Evolutionary conservation across 2,329 filamentous ascomycete genomes (phyloP).

Genomic region (Emergomyces orientalis): DNA sequence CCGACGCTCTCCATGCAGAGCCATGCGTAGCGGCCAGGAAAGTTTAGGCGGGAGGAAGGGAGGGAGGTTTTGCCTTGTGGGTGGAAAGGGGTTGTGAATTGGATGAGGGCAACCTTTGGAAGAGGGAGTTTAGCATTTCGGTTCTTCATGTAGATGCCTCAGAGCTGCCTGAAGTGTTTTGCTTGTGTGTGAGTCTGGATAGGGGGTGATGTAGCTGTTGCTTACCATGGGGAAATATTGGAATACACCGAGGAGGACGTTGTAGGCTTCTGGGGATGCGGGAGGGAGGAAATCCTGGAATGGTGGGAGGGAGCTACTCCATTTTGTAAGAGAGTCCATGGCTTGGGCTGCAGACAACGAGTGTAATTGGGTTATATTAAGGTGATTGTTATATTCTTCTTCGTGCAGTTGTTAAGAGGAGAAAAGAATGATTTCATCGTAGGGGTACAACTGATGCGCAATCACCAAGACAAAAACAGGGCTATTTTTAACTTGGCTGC

Average conservation of each 20-base stretch:
- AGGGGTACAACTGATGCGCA: no score
- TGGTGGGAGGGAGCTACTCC: conserved; percentile 20
- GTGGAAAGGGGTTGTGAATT: conserved; percentile 74
- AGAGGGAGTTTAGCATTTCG: neutral
- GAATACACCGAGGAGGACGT: conserved; percentile 28
- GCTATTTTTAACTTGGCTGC: no score
- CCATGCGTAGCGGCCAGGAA: conserved; percentile 86
- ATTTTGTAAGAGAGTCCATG: conserved; percentile 18
- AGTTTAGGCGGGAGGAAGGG: conserved; percentile 56
- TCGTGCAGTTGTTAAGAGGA: neutral
- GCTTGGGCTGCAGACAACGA: neutral
- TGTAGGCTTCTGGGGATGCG: conserved; percentile 33
- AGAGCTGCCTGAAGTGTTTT: neutral
- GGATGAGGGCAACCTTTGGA: conserved; percentile 57
- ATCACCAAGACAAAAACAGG: no score
- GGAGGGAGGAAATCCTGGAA: conserved; percentile 27
- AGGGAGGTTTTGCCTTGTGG: conserved; percentile 88
- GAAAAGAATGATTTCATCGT: no score
- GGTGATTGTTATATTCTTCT: neutral
- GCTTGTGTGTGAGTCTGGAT: neutral
- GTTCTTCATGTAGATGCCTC: neutral
- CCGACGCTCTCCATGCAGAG: conserved; percentile 77
- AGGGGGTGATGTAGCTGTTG: conserved; percentile 21
- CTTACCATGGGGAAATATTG: conserved; percentile 38
- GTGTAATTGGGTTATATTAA: neutral